A percentile compares a stretch with the other conserved stretches of the same genome.
These are phyloP conservation scores for Apodospora peruviana DNA, from an alignment of 495 filamentous ascomycete species.

Conservation along the genomic window DNA sequence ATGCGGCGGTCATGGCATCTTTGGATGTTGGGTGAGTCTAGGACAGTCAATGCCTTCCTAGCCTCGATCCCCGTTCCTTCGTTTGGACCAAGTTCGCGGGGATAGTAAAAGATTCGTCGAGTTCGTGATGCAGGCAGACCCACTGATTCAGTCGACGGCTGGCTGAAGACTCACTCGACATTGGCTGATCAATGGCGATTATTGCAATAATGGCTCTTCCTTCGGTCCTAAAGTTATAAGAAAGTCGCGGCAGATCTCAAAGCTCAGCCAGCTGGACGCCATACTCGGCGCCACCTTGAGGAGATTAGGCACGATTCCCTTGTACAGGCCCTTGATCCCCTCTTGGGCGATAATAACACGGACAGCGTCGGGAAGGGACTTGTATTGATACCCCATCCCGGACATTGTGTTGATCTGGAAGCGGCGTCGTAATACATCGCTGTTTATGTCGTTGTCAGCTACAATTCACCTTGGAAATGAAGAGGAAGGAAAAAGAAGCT, in stretches of 20 bases:
- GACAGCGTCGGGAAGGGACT: slow-evolving; percentile 77
- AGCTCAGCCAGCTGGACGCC: slow-evolving; percentile 97
- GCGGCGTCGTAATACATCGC: slow-evolving; percentile 88
- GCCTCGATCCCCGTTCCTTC: too few relatives aligned
- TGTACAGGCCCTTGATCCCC: slow-evolving; percentile 67
- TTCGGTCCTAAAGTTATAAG: slow-evolving; percentile 52
- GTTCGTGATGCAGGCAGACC: too few relatives aligned
- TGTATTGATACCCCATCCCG: slow-evolving; percentile 97
- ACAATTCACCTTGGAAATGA: not conserved
- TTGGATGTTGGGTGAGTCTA: too few relatives aligned
- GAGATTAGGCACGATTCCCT: slow-evolving; percentile 88
- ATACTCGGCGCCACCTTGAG: slow-evolving; percentile 97
- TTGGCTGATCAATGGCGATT: too few relatives aligned
- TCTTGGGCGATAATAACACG: slow-evolving; percentile 75
- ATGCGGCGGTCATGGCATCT: too few relatives aligned
- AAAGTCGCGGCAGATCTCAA: slow-evolving; percentile 86
- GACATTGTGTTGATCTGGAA: slow-evolving; percentile 99
- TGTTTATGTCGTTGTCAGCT: slow-evolving; percentile 20
- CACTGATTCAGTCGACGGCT: too few relatives aligned
- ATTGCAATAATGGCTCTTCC: slow-evolving; percentile 27
- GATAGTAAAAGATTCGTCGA: too few relatives aligned
- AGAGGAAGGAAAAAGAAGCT: slow-evolving; percentile 26
- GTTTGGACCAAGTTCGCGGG: too few relatives aligned
- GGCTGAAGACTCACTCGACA: too few relatives aligned
- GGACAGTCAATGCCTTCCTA: too few relatives aligned